These are phyloP conservation scores for Cicer pinnatifidum DNA, from an alignment of 306 rosid species.

Conservation along the genomic window DNA sequence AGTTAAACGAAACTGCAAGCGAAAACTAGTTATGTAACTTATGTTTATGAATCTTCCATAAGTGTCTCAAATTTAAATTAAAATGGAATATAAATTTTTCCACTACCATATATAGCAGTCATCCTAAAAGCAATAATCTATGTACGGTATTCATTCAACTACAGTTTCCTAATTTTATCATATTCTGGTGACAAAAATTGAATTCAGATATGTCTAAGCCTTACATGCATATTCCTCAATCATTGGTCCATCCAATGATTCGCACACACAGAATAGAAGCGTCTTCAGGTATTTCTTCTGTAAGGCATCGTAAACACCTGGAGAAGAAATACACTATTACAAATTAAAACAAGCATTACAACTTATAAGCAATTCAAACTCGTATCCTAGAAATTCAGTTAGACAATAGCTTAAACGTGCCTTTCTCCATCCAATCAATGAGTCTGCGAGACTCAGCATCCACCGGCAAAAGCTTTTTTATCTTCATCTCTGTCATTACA, in stretches of 20 bases:
- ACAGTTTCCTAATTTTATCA: constrained; percentile 11
- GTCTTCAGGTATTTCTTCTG: constrained; percentile 87
- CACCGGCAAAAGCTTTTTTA: constrained; percentile 87
- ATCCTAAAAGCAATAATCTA: constrained; percentile 1
- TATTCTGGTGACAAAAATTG: constrained; percentile 20
- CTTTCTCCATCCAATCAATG: constrained; percentile 99
- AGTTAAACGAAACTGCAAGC: constrained; percentile 83
- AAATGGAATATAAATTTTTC: not conserved
- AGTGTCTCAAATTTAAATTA: not conserved
- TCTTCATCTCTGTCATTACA: constrained; percentile 81
- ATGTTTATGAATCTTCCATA: constrained; percentile 31
- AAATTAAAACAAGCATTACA: constrained; percentile 15
- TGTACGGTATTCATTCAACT: constrained; percentile 10
- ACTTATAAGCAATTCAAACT: not conserved
- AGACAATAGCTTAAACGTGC: constrained; percentile 44
- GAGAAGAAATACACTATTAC: constrained; percentile 17
- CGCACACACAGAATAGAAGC: constrained; percentile 85
- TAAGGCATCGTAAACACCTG: constrained; percentile 91
- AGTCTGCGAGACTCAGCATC: constrained; percentile 93
- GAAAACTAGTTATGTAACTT: constrained; percentile 14
- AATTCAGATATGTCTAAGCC: constrained; percentile 40
- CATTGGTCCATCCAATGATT: constrained; percentile 87
- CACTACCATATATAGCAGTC: constrained; percentile 28
- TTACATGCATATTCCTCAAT: constrained; percentile 96
- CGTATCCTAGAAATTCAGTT: constrained; percentile 16